Conservation (phyloP, 495 filamentous ascomycete genomes). For the Hypoxylon intermedium region DNA sequence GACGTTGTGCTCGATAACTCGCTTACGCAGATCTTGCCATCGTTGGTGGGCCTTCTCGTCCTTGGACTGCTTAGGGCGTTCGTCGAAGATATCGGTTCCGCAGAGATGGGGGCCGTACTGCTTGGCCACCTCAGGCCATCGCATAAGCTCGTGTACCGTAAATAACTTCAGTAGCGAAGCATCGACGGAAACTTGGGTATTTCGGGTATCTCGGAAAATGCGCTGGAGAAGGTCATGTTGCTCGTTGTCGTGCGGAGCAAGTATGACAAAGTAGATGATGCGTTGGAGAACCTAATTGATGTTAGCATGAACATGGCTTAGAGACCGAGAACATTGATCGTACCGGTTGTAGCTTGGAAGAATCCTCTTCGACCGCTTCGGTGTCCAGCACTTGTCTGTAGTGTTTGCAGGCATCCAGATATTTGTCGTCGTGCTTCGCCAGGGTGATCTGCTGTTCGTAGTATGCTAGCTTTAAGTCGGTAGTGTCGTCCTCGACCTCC, state of each 20-base stretch:
- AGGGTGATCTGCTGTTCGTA: conserved; percentile 96
- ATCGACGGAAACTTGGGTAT: conserved; percentile 73
- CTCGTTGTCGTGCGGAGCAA: conserved; percentile 97
- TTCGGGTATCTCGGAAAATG: conserved; percentile 74
- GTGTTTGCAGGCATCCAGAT: conserved; percentile 95
- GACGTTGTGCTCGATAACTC: conserved; percentile 98
- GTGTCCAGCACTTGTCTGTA: conserved; percentile 96
- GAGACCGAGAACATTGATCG: conserved; percentile 39
- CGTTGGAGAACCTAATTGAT: conserved; percentile 77
- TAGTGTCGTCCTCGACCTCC: conserved; percentile 86
- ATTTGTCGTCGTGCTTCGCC: conserved; percentile 95
- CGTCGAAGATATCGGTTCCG: conserved; percentile 86
- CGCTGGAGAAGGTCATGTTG: conserved; percentile 97
- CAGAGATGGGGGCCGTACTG: conserved; percentile 89
- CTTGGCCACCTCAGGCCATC: conserved; percentile 90
- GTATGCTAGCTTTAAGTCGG: conserved; percentile 92
- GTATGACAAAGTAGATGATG: conserved; percentile 95
- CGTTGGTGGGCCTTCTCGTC: conserved; percentile 80
- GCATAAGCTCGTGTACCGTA: conserved; percentile 95
- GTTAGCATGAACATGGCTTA: conserved; percentile 40
- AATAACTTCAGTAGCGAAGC: conserved; percentile 87
- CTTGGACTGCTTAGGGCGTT: conserved; percentile 61
- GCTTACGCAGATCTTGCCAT: conserved; percentile 94
- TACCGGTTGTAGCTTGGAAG: conserved; percentile 82
- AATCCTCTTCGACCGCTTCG: conserved; percentile 88